Conservation (phyloP, 768 basidiomycete species). For the Inosperma sp. region DNA sequence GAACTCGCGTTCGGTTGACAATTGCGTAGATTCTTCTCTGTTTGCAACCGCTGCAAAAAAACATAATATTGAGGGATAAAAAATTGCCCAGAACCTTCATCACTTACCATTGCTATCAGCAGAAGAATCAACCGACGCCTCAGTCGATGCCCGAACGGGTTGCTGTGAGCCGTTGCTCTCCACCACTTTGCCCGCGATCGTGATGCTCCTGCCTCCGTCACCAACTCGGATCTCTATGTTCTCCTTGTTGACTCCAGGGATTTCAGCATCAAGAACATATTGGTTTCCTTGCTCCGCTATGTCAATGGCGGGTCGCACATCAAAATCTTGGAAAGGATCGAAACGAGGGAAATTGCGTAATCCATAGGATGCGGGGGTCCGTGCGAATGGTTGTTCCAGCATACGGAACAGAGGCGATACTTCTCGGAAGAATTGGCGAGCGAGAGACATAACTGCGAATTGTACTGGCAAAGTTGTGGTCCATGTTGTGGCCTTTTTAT, state of each 20-base stretch:
- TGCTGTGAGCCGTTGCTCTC: slow-evolving; percentile 15
- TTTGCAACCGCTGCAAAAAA: slow-evolving; percentile 2
- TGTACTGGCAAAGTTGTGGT: slow-evolving; percentile 9
- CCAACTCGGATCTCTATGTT: slow-evolving; percentile 67
- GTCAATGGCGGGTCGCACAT: slow-evolving; percentile 57
- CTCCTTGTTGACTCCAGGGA: slow-evolving; percentile 77
- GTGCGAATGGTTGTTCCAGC: slow-evolving; percentile 64
- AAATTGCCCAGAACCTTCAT: slow-evolving; percentile 10
- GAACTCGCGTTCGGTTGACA: slow-evolving; percentile 59
- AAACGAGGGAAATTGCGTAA: slow-evolving; percentile 18
- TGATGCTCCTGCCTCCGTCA: slow-evolving; percentile 64
- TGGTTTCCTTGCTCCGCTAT: slow-evolving; percentile 59
- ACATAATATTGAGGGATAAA: background rate
- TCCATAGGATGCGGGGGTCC: slow-evolving; percentile 23
- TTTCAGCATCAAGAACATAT: slow-evolving; percentile 70
- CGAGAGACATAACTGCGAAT: slow-evolving; percentile 51
- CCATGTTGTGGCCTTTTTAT: no score
- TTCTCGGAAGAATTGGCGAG: slow-evolving; percentile 62
- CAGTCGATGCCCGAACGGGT: slow-evolving; percentile 14
- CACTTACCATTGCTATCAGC: no score
- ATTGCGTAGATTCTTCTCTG: slow-evolving; percentile 33
- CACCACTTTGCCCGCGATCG: slow-evolving; percentile 61
- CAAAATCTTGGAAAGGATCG: slow-evolving; percentile 19
- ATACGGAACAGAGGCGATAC: slow-evolving; percentile 71
- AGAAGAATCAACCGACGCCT: slow-evolving; percentile 31